Evolutionary conservation across 1,284 basidiomycete genomes (phyloP), one percentile per base, ranked within the genome.

Genomic region (Ustilago sp.): DNA sequence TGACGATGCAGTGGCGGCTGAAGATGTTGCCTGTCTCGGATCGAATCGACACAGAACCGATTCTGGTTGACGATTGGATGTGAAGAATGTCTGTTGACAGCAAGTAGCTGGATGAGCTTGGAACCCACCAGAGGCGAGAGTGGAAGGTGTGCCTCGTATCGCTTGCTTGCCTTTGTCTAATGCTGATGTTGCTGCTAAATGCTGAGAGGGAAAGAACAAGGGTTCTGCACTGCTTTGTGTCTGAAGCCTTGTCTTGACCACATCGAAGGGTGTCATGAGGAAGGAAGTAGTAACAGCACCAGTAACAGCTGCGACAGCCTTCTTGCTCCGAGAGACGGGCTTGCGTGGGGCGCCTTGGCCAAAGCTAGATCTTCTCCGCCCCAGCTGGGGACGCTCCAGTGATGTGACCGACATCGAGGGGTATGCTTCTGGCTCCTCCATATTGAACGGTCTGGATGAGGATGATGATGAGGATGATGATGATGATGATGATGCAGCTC

Each of bases 221-320:
- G 82, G 79, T 52, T 79, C 77, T 17, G 68, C 77, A 15, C 74
- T 65, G 32, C 63, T 53, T 85, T 94, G 93, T 1, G 93, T 94
- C 86, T 95, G 93, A 23, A 95, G 87, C n/a, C 94, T 90, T 23
- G 94, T 96, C 87, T 96, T 96, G 79, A 96, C 90, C 63, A 96
- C 93, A 86, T 96, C 94, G 85, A 96, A 95, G 3, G 94, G 94
- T 6, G 94, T 96, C 94, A 96, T 95, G 9, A 93, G 93, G 52
- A 95, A 87, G 1, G 93, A 93, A 8, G 93, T 94, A 85, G 93
- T 86, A 28, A 91, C 90, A 8, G 94, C 92, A 43, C 93, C 94
- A 23, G 91, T 90, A 58, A 92, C 90, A 0, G 93, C 93, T 17
- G 93, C 93, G 74, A 92, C 87, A 68, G 93, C 89, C 86, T 94